Conservation (phyloP, 148 eudicot species). For the Vaccinium darrowii region DNA sequence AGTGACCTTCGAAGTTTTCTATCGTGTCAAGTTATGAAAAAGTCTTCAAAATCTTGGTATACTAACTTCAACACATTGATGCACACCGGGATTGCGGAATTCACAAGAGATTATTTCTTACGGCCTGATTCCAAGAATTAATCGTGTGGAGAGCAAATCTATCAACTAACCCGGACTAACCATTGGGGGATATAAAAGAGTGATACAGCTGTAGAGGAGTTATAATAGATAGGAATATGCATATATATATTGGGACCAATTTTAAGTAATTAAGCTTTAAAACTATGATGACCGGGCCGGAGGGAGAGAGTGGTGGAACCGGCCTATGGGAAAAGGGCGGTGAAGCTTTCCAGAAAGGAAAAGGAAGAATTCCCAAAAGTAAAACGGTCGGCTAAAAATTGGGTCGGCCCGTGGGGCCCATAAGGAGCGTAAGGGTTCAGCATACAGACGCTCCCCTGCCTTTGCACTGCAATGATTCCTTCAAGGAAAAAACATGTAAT, state of each 20-base stretch:
- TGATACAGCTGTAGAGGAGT: too few species aligned
- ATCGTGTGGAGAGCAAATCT: too few species aligned
- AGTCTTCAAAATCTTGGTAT: not conserved
- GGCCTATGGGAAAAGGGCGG: constrained; percentile 11
- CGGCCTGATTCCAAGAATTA: too few species aligned
- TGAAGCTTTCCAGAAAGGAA: not conserved
- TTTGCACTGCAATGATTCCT: not conserved
- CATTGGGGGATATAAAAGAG: too few species aligned
- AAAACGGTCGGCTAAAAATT: constrained; percentile 6
- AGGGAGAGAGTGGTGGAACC: not conserved
- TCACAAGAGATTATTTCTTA: too few species aligned
- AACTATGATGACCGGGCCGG: not conserved
- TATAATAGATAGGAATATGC: not conserved
- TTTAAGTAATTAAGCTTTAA: not conserved
- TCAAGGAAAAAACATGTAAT: not conserved
- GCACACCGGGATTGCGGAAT: too few species aligned
- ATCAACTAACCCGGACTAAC: too few species aligned
- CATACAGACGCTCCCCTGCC: constrained; percentile 2
- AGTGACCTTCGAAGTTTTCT: not conserved
- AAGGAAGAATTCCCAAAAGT: not conserved
- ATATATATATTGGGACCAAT: not conserved
- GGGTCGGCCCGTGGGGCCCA: constrained; percentile 14
- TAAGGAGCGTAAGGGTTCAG: constrained; percentile 5
- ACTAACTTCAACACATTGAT: not conserved
- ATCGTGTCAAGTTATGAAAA: not conserved